A percentile compares a stretch with the other conserved stretches of the same genome.
phyloP scores from a whole-genome alignment of 768 basidiomycete genomes.

The Termitomyces sp. region DNA sequence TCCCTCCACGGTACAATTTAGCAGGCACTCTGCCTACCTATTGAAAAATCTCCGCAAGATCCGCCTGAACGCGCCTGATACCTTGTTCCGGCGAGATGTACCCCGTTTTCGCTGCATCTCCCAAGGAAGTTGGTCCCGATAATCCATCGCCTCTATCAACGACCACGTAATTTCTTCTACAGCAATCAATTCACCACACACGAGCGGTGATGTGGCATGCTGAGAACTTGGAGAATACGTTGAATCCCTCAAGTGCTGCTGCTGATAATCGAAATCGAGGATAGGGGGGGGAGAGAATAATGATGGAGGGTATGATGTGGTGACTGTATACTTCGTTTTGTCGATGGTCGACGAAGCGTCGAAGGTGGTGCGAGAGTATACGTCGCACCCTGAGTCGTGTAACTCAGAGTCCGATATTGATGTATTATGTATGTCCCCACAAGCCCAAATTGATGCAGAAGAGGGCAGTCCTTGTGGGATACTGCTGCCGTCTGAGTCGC shows the following conservation, averaged over 20 bases:
- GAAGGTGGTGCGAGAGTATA: neutral
- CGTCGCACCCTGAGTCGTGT: constrained; percentile 1
- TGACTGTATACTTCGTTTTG: neutral
- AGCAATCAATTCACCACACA: neutral
- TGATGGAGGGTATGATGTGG: constrained; percentile 1
- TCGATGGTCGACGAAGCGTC: neutral
- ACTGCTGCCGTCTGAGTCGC: constrained; percentile 9
- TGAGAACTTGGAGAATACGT: neutral
- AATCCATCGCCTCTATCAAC: constrained; percentile 24
- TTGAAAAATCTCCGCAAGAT: constrained; percentile 5
- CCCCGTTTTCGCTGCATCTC: neutral
- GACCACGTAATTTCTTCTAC: constrained; percentile 22
- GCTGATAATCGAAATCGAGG: neutral
- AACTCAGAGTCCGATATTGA: neutral
- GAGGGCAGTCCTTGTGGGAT: constrained; percentile 19
- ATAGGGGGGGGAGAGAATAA: constrained; percentile 5
- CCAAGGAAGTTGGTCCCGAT: constrained; percentile 12
- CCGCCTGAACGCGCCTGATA: neutral
- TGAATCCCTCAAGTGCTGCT: neutral
- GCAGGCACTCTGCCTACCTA: neutral
- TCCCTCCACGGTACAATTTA: neutral
- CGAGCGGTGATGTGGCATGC: neutral
- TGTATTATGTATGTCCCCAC: neutral
- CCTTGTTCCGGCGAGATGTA: neutral
- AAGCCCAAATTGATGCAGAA: constrained; percentile 17